These are phyloP conservation scores for Irpex rosettiformis DNA, from an alignment of 1,284 basidiomycete species.

Conservation along the genomic window DNA sequence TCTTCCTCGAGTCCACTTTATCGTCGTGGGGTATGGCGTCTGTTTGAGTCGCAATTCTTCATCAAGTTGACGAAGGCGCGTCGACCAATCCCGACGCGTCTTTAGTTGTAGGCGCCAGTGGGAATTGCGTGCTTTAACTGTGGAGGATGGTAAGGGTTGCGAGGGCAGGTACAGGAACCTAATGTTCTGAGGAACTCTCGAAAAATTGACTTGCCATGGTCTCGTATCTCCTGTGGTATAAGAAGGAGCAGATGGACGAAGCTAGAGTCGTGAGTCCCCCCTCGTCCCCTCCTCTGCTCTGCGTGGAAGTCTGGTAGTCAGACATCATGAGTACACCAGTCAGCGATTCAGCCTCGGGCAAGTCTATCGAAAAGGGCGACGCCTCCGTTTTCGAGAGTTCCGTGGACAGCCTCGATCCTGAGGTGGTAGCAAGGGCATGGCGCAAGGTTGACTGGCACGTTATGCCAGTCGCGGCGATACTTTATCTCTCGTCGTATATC, in stretches of 20 bases:
- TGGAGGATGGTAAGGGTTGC: background rate
- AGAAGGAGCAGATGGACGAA: background rate
- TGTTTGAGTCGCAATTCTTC: background rate
- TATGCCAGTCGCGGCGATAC: conserved; percentile 26
- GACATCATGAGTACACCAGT: background rate
- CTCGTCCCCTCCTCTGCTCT: background rate
- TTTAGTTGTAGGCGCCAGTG: background rate
- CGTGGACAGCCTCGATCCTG: background rate
- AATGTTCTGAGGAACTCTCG: background rate
- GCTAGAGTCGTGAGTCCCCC: background rate
- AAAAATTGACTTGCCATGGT: too few relatives aligned
- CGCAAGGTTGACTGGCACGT: conserved; percentile 28
- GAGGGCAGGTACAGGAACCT: background rate
- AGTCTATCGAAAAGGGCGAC: background rate
- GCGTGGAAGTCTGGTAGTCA: background rate
- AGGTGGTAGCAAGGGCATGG: conserved; percentile 25
- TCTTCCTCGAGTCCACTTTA: background rate
- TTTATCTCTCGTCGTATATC: conserved; percentile 30
- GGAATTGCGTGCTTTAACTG: background rate
- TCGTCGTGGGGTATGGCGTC: background rate
- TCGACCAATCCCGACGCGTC: background rate
- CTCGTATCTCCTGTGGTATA: background rate
- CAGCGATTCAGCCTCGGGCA: background rate
- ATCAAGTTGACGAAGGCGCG: background rate
- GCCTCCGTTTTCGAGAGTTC: background rate